Evolutionary conservation across 2,329 filamentous ascomycete species (phyloP), one percentile per base, ranked within the genome.

Genomic region (Nemania sp.): DNA sequence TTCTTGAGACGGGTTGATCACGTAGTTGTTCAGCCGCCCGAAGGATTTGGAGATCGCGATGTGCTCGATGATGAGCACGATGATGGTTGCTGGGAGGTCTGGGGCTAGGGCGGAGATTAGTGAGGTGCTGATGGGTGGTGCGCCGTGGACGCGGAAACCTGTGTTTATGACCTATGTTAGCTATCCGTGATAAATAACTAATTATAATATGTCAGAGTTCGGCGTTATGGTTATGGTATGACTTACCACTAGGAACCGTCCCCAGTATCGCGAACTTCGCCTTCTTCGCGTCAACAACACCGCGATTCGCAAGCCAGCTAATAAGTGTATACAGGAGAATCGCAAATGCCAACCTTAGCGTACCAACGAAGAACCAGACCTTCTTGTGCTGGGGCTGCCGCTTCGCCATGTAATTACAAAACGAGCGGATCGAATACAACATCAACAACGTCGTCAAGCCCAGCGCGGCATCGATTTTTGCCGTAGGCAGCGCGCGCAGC

Each of bases 21-120:
- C 87, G 73, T 99, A 99, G 75, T 96, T 96, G 77, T 97, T 97
- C 64, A 97, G 83, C 54, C 93, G 84, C 8, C 94, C 94, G 63
- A 99, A 97, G 0, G 93, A 97, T 72, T 97, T 99, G n/a, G 92
- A 91, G 59, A 97, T 97, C 41, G 93, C 91, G 64, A 97, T 96
- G 69, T 97, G 93, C 73, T 97, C 94, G 57, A 97, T 95, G 30
- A 97, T 80, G 52, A 97, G 80, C n/a, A 99, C 92, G 61, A 97
- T 96, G 47, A 97, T 86, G 0, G 89, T 87, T 6, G 89, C 89
- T 0, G 94, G 94, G 3, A 97, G 77, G 60, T 97, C 81, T 37
- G 78, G 77, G 1, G 81, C 78, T 66, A 96, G 91, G 1, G 83
- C 74, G 2, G 75, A 79, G 66, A 96, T 81, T 46, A 97, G 82